A percentile compares a stretch with the other conserved stretches of the same genome.
These are phyloP conservation scores for Rhexocercosporidium sp. DNA, from an alignment of 2,329 filamentous ascomycete genomes.

Conservation along the genomic window DNA sequence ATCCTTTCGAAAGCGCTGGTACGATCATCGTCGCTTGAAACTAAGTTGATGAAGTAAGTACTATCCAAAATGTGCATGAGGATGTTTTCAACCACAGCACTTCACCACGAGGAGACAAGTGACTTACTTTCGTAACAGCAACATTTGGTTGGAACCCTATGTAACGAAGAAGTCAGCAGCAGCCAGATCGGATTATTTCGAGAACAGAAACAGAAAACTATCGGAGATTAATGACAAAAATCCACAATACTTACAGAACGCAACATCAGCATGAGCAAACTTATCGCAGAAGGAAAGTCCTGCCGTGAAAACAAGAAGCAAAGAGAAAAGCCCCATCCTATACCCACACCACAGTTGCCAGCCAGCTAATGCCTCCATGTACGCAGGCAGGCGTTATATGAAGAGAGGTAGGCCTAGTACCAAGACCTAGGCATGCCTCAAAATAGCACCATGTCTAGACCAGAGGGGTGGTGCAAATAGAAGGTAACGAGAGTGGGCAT, in stretches of 20 bases:
- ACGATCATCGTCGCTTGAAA: slow-evolving; percentile 30
- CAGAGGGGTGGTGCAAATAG: background rate
- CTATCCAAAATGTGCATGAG: background rate
- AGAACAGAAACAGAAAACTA: too few relatives aligned
- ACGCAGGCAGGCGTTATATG: background rate
- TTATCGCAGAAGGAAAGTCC: slow-evolving; percentile 6
- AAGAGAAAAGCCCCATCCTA: slow-evolving; percentile 3
- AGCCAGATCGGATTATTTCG: too few relatives aligned
- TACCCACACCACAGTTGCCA: background rate
- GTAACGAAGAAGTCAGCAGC: too few relatives aligned
- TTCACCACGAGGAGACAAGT: background rate
- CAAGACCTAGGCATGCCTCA: background rate
- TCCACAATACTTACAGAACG: slow-evolving; percentile 13
- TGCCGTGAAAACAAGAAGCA: background rate
- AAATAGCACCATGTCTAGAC: background rate
- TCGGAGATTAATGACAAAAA: too few relatives aligned
- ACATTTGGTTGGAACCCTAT: slow-evolving; percentile 22
- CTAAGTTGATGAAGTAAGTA: slow-evolving; percentile 7
- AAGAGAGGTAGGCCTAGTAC: background rate
- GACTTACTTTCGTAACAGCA: slow-evolving; percentile 27
- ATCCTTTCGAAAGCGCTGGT: slow-evolving; percentile 26
- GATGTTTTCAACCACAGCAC: background rate
- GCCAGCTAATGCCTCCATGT: background rate
- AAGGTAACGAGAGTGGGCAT: too few relatives aligned
- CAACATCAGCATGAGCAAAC: slow-evolving; percentile 14